Conservation (phyloP, 108 stramenopile species). For the Stephanodiscus minutulus region DNA sequence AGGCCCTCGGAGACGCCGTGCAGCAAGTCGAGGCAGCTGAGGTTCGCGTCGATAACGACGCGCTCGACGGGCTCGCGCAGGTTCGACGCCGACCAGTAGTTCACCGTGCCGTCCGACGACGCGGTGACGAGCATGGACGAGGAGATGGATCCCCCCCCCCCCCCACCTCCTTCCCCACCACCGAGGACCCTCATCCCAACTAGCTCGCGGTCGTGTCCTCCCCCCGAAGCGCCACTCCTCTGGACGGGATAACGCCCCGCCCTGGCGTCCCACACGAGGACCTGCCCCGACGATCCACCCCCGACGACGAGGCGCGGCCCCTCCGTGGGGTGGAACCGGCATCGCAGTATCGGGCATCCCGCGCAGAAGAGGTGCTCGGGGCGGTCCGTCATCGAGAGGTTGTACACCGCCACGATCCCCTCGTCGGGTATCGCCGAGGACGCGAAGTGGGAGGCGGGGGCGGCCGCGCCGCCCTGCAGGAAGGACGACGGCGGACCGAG, state of each 20-base stretch:
- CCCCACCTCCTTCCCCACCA: constrained; percentile 16
- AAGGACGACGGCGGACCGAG: constrained; percentile 72
- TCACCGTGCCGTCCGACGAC: constrained; percentile 74
- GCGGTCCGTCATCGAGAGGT: constrained; percentile 78
- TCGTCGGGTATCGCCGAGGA: constrained; percentile 46
- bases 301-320: constrained; percentile 74
- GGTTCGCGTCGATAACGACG: constrained; percentile 67
- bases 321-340: constrained; percentile 84
- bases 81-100: constrained; percentile 84
- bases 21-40: constrained; percentile 77
- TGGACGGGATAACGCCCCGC: constrained; percentile 87
- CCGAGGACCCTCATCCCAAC: constrained; percentile 45
- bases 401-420: constrained; percentile 82
- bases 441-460: constrained; percentile 1
- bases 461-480: constrained; percentile 35
- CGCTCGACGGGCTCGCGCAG: constrained; percentile 79
- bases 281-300: constrained; percentile 79
- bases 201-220: constrained; percentile 78
- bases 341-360: constrained; percentile 75
- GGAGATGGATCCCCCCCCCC: constrained; percentile 52
- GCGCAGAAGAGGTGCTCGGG: constrained; percentile 89
- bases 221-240: constrained; percentile 53
- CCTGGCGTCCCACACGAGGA: constrained; percentile 87
- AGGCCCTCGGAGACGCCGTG: constrained; percentile 63
- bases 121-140: constrained; percentile 75